Percentiles rank a stretch among this genome's conserved stretches.
These are phyloP conservation scores for Globisporangium barbulae DNA, from an alignment of 352 stramenopile genomes.

Conservation along the genomic window DNA sequence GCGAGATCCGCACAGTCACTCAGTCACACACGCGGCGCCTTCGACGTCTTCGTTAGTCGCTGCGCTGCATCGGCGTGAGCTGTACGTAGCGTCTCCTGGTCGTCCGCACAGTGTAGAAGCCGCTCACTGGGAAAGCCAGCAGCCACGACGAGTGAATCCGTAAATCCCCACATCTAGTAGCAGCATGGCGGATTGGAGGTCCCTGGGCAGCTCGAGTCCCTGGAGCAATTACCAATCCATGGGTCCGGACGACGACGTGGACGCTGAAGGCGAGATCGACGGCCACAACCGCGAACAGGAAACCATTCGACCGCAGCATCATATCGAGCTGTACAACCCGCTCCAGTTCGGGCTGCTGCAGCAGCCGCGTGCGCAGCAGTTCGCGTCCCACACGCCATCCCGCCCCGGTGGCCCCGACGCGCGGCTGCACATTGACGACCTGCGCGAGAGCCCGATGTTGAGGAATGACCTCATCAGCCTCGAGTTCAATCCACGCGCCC, in stretches of 20 bases:
- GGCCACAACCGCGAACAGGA: not conserved
- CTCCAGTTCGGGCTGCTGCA: not conserved
- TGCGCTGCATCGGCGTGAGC: too few relatives aligned
- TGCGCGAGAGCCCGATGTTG: conserved; percentile 6
- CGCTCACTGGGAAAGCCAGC: conserved; percentile 1
- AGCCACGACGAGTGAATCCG: not conserved
- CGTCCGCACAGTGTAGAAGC: not conserved
- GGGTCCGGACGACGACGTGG: not conserved
- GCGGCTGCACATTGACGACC: conserved; percentile 14
- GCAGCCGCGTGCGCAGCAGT: not conserved
- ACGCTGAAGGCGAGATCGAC: not conserved
- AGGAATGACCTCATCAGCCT: conserved; percentile 4
- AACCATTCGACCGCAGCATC: not conserved
- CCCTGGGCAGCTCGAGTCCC: not conserved
- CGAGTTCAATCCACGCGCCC: not conserved
- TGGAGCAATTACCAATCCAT: conserved; percentile 8
- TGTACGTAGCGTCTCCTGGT: not conserved
- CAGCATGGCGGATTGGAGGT: conserved; percentile 5
- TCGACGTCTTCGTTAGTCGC: too few relatives aligned
- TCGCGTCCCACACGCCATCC: not conserved
- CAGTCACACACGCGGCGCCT: too few relatives aligned
- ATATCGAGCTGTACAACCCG: not conserved
- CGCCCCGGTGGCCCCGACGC: not conserved
- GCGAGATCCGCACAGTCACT: too few relatives aligned
- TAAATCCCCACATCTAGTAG: not conserved